A percentile compares a stretch with the other conserved stretches of the same genome.
These are phyloP conservation scores for Acanthamoeba comandoni DNA, from an alignment of 208 protist genomes.

Conservation along the genomic window DNA sequence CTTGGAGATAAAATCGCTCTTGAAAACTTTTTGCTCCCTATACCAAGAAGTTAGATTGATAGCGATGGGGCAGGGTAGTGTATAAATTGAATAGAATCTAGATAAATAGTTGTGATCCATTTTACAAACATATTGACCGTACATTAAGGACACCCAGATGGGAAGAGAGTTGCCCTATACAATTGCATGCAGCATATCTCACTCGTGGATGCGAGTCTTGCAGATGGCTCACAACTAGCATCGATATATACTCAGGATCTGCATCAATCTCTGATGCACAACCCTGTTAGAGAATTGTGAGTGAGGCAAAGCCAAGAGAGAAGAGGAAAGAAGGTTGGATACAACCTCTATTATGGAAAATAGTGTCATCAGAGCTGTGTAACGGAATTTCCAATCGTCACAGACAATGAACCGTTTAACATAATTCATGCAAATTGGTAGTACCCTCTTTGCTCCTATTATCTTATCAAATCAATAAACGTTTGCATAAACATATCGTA, in stretches of 20 bases:
- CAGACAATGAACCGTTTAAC: background rate
- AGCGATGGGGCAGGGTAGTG: background rate
- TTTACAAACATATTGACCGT: background rate
- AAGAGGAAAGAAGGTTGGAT: too few relatives aligned
- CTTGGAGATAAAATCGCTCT: background rate
- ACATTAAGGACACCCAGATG: too few relatives aligned
- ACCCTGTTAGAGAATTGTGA: too few relatives aligned
- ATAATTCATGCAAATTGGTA: constrained; percentile 36
- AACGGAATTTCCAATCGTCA: constrained; percentile 48
- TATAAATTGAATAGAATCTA: background rate
- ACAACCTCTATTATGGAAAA: constrained; percentile 53
- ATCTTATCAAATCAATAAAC: background rate
- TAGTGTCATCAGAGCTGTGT: constrained; percentile 35
- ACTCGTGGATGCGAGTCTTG: constrained; percentile 13
- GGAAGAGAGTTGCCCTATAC: background rate
- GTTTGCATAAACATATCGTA: background rate
- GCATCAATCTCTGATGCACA: too few relatives aligned
- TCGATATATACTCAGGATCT: too few relatives aligned
- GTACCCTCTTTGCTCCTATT: background rate
- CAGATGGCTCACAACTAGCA: too few relatives aligned
- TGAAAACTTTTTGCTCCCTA: background rate
- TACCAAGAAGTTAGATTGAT: background rate
- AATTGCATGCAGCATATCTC: constrained; percentile 1
- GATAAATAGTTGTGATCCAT: background rate
- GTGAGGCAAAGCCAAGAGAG: too few relatives aligned